These are phyloP conservation scores for Beta corolliflora DNA, from an alignment of 179 eudicot genomes.

Conservation along the genomic window DNA sequence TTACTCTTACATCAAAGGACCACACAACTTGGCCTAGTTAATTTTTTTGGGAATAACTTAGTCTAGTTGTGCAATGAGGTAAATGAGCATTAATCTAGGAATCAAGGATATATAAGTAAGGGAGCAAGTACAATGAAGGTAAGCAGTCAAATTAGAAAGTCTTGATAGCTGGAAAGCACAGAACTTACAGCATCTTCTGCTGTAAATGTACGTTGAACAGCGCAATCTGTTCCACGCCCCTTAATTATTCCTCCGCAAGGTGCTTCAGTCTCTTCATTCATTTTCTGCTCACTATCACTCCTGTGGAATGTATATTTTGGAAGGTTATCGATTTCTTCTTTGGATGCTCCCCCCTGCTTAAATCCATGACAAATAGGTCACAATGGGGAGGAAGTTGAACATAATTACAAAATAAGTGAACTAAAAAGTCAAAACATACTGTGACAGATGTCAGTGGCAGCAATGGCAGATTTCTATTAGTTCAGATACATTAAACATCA, in stretches of 20 bases:
- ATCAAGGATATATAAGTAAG: background rate
- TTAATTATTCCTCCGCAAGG: conserved; percentile 55
- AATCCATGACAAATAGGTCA: conserved; percentile 1
- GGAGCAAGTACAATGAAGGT: background rate
- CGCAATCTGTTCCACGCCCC: conserved; percentile 53
- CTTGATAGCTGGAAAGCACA: background rate
- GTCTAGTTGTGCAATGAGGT: background rate
- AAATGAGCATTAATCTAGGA: background rate
- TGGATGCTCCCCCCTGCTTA: conserved; percentile 63
- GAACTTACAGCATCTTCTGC: conserved; percentile 63
- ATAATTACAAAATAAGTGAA: background rate
- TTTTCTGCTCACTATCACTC: conserved; percentile 31
- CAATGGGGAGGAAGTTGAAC: background rate
- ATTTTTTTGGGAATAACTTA: no score
- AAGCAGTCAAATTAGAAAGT: background rate
- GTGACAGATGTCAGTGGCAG: background rate
- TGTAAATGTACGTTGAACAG: conserved; percentile 39
- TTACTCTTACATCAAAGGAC: background rate
- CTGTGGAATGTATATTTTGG: conserved; percentile 50
- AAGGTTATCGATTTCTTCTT: conserved; percentile 57
- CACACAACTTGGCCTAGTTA: background rate
- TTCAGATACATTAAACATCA: background rate
- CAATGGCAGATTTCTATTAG: background rate
- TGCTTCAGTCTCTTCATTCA: conserved; percentile 38
- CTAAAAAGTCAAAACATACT: background rate